A percentile compares a stretch with the other conserved stretches of the same genome.
phyloP scores from a whole-genome alignment of 768 basidiomycete species.

The Trametes cinnabarina region DNA sequence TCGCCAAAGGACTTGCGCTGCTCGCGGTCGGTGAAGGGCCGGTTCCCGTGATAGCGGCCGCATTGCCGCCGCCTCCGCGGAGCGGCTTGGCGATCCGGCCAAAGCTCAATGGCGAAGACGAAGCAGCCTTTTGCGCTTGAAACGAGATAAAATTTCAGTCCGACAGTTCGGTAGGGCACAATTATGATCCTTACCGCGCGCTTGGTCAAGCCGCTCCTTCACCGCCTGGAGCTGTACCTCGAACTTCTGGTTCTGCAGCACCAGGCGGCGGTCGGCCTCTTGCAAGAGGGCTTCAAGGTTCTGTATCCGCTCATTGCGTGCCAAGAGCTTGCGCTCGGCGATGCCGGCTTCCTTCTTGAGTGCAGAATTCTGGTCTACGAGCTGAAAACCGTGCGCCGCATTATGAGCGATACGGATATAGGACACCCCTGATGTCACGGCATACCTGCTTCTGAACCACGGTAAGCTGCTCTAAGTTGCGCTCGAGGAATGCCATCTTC shows the following conservation, averaged over 20 bases:
- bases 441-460: conserved; percentile 94
- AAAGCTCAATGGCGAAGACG: conserved; percentile 74
- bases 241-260: conserved; percentile 94
- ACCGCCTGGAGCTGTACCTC: conserved; percentile 90
- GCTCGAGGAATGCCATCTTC: conserved; percentile 98
- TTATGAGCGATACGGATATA: conserved; percentile 18
- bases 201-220: conserved; percentile 88
- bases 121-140: conserved; percentile 76
- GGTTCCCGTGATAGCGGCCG: conserved; percentile 39
- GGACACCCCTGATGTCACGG: conserved; percentile 1
- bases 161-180: conserved; percentile 8
- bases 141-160: conserved; percentile 22
- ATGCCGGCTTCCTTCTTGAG: conserved; percentile 97
- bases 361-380: conserved; percentile 96
- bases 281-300: conserved; percentile 91
- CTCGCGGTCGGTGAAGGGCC: conserved; percentile 42
- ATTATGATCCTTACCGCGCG: conserved; percentile 60
- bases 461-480: conserved; percentile 93
- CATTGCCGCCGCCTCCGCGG: conserved; percentile 81
- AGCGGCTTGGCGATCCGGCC: conserved; percentile 97
- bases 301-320: conserved; percentile 96
- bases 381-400: conserved; percentile 44
- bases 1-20: conserved; percentile 60
- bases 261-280: conserved; percentile 89
- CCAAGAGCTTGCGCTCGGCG: conserved; percentile 93